These are phyloP conservation scores for Prunella vulgaris DNA, from an alignment of 257 asterid species.

Conservation along the genomic window DNA sequence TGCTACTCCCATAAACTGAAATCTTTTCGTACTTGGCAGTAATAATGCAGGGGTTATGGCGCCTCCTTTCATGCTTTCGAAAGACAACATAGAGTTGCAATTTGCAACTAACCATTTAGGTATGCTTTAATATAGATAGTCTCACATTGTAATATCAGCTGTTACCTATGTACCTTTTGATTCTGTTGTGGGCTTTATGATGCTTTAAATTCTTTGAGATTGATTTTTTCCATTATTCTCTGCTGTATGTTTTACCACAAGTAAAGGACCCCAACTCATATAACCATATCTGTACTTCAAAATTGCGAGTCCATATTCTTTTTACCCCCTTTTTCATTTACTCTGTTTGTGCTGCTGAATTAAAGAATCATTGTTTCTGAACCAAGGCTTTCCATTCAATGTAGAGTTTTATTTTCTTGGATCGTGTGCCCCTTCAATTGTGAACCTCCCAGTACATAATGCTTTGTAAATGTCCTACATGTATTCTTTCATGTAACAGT, in stretches of 20 bases:
- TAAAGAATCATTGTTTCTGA: not conserved
- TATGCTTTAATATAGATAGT: conserved; percentile 11
- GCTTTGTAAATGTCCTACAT: not conserved
- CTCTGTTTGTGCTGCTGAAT: not conserved
- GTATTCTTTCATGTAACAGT: not conserved
- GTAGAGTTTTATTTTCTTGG: not conserved
- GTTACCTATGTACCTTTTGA: not conserved
- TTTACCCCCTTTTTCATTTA: not conserved
- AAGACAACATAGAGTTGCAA: conserved; percentile 61
- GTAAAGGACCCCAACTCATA: not conserved
- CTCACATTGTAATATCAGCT: not conserved
- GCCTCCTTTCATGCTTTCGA: conserved; percentile 52
- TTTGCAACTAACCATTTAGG: conserved; percentile 77
- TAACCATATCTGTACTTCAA: not conserved
- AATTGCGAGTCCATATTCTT: not conserved
- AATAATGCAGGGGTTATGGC: conserved; percentile 82
- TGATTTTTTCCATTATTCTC: not conserved
- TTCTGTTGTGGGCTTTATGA: not conserved
- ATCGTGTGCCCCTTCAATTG: not conserved
- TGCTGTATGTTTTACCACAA: not conserved
- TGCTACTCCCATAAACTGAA: conserved; percentile 5
- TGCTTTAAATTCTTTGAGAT: not conserved
- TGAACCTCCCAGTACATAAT: not conserved
- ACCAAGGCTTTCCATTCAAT: not conserved
- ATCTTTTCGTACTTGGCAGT: conserved; percentile 23